Evolutionary conservation across 805 yeast species (phyloP).

Genomic region (Brettanomyces nanus): DNA sequence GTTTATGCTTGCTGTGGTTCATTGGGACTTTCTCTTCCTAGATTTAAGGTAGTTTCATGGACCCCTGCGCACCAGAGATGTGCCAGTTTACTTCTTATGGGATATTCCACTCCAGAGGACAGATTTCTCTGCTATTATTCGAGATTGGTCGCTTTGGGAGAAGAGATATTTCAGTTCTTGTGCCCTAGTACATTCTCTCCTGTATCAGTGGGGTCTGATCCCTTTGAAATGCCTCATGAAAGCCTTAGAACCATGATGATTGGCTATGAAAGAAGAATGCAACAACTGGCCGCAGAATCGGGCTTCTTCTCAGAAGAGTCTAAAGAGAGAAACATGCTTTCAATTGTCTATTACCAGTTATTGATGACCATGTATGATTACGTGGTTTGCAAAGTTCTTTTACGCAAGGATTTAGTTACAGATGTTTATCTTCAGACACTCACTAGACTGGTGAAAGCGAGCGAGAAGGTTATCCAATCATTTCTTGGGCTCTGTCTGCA

Average conservation of each 20-base stretch:
- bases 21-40: constrained; percentile 40
- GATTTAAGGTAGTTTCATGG: constrained; percentile 45
- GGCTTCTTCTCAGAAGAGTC: constrained; percentile 27
- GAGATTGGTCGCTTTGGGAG: constrained; percentile 38
- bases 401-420: constrained; percentile 22
- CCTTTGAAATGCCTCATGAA: constrained; percentile 12
- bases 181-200: constrained; percentile 26
- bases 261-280: constrained; percentile 33
- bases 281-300: constrained; percentile 32
- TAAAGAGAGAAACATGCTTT: constrained; percentile 31
- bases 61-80: constrained; percentile 34
- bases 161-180: constrained; percentile 37
- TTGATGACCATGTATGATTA: constrained; percentile 45
- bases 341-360: constrained; percentile 41
- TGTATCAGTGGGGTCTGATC: not conserved
- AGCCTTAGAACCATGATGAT: constrained; percentile 26
- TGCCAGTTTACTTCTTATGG: constrained; percentile 25
- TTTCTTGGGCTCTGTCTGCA: constrained; percentile 34
- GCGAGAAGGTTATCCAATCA: constrained; percentile 38
- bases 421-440: constrained; percentile 31
- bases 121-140: constrained; percentile 37
- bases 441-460: constrained; percentile 33
- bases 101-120: constrained; percentile 31
- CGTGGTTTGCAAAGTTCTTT: constrained; percentile 34
- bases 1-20: constrained; percentile 46